Base-by-base conservation (phyloP, 176 grass and related monocot genomes). In the Hsuehochloa calcarea region DNA sequence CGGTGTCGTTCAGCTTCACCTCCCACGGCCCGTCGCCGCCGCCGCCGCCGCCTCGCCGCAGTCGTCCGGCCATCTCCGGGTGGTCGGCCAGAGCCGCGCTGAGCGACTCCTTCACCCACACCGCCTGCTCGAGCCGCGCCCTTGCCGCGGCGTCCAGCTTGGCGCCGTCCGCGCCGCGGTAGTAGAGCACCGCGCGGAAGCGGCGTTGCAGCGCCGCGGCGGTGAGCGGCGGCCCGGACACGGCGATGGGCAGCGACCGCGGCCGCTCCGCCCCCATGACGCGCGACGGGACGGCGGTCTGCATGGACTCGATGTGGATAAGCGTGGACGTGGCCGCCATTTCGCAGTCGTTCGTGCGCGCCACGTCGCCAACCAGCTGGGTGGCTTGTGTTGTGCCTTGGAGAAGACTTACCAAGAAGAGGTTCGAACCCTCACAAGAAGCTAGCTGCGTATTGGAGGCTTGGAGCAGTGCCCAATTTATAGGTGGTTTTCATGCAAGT, bases 41-140 rank as follows among this genome's bases (percentile, higher is more conserved):
- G 44, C 35, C 50, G 46, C 2, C 87, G 5, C 25, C 72, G 44
- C 35, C 50, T 39, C 89, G 85, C 37, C 93, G 78, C n/a, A 98
- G 93, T 69, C 93, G 70, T 39, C 96, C 93, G 1, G 96, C 82
- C 40, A 95, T 83, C 85, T 90, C 77, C 66, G 93, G 96, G 66
- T 86, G 78, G 16, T 93, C 83, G 14, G 70, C 67, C 43, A 98
- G 82, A 45, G 87, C 91, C 68, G 45, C 73, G 68, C 87, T 79
- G 4, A 98, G 82, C 1, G 96, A 85, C 74, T 93, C 96, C 83
- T 93, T 95, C 60, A 93, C 82, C 93, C 91, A 93, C 50, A 78
- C 83, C 4, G 91, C 91, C 14, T 84, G 82, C 43, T 85, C 82
- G 87, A 80, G 77, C 43, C 82, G 77, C n/a, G 62, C 68, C 86